These are phyloP conservation scores for Lasiodiplodia citricola DNA, from an alignment of 2,329 filamentous ascomycete genomes.

Conservation along the genomic window DNA sequence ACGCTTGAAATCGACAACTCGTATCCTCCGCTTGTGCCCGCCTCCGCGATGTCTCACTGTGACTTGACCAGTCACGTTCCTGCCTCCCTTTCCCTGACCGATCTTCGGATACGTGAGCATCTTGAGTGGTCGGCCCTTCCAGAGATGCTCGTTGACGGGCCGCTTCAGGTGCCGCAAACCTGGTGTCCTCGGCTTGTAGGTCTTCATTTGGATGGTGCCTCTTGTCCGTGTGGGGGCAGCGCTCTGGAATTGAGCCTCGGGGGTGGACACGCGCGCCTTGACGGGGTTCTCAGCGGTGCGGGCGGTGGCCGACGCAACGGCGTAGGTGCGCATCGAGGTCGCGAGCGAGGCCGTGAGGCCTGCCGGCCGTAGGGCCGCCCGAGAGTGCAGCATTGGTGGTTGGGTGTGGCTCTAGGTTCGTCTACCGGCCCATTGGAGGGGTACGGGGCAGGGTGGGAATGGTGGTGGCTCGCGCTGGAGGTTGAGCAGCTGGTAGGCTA, in stretches of 20 bases:
- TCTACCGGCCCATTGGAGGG: slow-evolving; percentile 19
- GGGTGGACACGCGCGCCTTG: not conserved
- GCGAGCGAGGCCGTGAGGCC: slow-evolving; percentile 55
- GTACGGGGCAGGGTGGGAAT: not conserved
- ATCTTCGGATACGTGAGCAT: slow-evolving; percentile 90
- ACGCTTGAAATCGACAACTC: slow-evolving; percentile 87
- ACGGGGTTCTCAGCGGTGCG: slow-evolving; percentile 14
- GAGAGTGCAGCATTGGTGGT: slow-evolving; percentile 67
- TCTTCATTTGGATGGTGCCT: slow-evolving; percentile 65
- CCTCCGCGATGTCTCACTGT: slow-evolving; percentile 92
- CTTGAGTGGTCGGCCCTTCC: slow-evolving; percentile 86
- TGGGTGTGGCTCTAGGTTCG: slow-evolving; percentile 8
- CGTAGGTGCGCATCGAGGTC: slow-evolving; percentile 48
- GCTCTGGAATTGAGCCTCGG: slow-evolving; percentile 15
- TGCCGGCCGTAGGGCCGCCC: slow-evolving; percentile 62
- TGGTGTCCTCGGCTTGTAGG: slow-evolving; percentile 91
- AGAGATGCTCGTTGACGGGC: slow-evolving; percentile 94
- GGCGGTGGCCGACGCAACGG: slow-evolving; percentile 16
- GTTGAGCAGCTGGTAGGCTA: slow-evolving; percentile 4
- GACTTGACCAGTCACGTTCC: slow-evolving; percentile 84
- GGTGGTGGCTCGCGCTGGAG: not conserved
- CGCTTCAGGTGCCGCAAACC: slow-evolving; percentile 90
- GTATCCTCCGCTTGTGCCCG: slow-evolving; percentile 88
- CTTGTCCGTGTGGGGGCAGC: not conserved
- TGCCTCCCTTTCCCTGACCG: slow-evolving; percentile 88